Conservation (phyloP, 352 stramenopile species). For the Nothophytophthora sp. region DNA sequence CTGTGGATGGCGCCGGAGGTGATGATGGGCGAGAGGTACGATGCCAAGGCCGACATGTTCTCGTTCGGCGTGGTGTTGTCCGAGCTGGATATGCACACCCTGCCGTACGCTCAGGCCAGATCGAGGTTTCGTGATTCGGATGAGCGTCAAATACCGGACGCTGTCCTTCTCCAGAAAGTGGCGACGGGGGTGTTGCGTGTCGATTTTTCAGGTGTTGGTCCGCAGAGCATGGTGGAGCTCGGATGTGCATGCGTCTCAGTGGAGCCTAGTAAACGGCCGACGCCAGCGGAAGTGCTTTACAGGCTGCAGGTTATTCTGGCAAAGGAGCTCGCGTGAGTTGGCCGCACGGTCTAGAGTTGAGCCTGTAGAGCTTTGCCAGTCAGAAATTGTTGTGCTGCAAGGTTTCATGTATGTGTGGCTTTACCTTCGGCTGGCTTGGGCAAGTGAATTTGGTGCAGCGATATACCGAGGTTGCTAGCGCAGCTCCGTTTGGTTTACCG, state of each 20-base stretch:
- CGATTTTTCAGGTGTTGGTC: slow-evolving; percentile 16
- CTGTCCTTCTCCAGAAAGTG: slow-evolving; percentile 31
- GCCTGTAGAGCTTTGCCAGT: no score
- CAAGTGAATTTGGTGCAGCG: no score
- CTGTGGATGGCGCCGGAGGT: slow-evolving; percentile 66
- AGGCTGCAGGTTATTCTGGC: slow-evolving; percentile 19
- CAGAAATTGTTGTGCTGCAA: no score
- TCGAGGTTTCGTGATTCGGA: slow-evolving; percentile 8
- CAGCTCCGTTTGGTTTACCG: no score
- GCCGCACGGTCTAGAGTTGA: no score
- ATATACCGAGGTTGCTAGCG: no score
- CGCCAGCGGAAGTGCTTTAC: slow-evolving; percentile 27
- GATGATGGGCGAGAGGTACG: slow-evolving; percentile 59
- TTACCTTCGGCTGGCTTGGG: no score
- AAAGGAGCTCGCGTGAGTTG: no score
- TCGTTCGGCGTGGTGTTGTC: slow-evolving; percentile 62
- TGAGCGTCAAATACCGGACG: slow-evolving; percentile 14
- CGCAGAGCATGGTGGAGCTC: slow-evolving; percentile 12
- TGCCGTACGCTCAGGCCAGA: slow-evolving; percentile 18
- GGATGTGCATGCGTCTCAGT: slow-evolving; percentile 25
- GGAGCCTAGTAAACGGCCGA: slow-evolving; percentile 29
- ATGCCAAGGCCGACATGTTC: slow-evolving; percentile 57
- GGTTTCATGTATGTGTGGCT: no score
- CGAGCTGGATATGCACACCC: slow-evolving; percentile 45
- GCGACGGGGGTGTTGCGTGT: slow-evolving; percentile 26